Percentiles rank a stretch among this genome's conserved stretches.
These are phyloP conservation scores for Acacia concinna DNA, from an alignment of 331 rosid genomes.

Conservation along the genomic window DNA sequence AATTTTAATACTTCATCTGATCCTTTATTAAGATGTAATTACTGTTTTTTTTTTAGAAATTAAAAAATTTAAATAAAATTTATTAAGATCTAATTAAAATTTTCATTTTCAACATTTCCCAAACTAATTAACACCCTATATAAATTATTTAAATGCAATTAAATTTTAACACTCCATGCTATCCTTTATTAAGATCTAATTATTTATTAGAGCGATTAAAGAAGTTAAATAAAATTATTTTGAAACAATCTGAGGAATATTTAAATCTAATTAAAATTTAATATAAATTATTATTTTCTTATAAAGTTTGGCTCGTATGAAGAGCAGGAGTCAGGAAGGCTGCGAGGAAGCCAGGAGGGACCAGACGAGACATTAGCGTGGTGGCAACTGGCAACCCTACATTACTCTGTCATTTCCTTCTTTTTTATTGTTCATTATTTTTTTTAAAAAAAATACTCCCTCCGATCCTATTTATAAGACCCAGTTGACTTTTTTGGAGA, in stretches of 20 bases:
- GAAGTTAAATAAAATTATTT: no score
- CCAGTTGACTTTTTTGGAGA: no score
- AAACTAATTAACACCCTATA: not conserved
- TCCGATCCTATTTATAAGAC: no score
- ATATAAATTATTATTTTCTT: not conserved
- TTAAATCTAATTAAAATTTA: not conserved
- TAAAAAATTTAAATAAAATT: no score
- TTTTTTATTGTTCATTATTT: not conserved
- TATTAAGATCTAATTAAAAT: no score
- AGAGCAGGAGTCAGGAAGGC: not conserved
- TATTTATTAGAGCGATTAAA: no score
- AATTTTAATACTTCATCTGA: not conserved
- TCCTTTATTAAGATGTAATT: no score
- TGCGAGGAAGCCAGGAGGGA: not conserved
- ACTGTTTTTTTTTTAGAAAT: no score
- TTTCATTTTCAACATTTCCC: not conserved
- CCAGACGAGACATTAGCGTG: not conserved
- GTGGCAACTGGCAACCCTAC: constrained; percentile 3
- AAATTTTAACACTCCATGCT: not conserved
- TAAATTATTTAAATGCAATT: not conserved
- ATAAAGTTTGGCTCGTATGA: not conserved
- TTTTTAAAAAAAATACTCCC: not conserved
- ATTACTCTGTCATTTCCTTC: not conserved
- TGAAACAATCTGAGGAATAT: no score
- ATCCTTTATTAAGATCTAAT: no score